Base-by-base conservation (phyloP, 2,329 filamentous ascomycete species). In the Magnaporthiopsis poae region DNA sequence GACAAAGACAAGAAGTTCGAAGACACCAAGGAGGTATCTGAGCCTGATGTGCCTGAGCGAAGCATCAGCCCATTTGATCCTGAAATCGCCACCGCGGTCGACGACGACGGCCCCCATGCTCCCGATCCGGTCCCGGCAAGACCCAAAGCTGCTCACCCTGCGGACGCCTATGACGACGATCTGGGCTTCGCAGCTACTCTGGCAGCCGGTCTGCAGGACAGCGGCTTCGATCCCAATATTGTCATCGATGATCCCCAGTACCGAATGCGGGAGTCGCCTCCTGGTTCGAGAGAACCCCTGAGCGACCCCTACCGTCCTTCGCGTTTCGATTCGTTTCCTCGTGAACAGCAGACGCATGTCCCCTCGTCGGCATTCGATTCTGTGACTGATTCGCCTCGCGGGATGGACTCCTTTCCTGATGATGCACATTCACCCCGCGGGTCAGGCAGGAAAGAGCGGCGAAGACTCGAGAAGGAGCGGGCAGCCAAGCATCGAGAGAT, bases 211-310 rank as follows among this genome's bases (percentile, higher is more conserved):
- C 80, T 90, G 63, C 78, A 88, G 72, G 83, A 86, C n/a, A 84
- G 86, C 62, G 89, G 89, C 0, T 91, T 92, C 69, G 84, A 90
- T 71, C 85, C 88, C 5, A 83, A 89, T 60, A 86, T 91, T 67
- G 86, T 91, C 62, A 88, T 89, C 52, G 80, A 90, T 62, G 82
- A 91, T 70, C 84, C 86, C 0, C 78, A 75, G 1, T 91, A 87
- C 71, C 85, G 85, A 69, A 82, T 81, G 64, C 86, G 88, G 35
- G 83, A 86, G 65, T 89, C 87, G 0, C 86, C 88, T 9, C 86
- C 87, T 4, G 83, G 84, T 5, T 84, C 86, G 4, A 82, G 85
- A 69, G 82, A 84, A 64, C 60, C 64, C 7, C 29, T 62, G 13
- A 29, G 31, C 25, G 71, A 75, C 5, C 69, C 78, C 67, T 86